Evolutionary conservation across 1,139 yeast genomes (phyloP), one percentile per base, ranked within the genome.

Genomic region (Blastobotrys buckinghamii): DNA sequence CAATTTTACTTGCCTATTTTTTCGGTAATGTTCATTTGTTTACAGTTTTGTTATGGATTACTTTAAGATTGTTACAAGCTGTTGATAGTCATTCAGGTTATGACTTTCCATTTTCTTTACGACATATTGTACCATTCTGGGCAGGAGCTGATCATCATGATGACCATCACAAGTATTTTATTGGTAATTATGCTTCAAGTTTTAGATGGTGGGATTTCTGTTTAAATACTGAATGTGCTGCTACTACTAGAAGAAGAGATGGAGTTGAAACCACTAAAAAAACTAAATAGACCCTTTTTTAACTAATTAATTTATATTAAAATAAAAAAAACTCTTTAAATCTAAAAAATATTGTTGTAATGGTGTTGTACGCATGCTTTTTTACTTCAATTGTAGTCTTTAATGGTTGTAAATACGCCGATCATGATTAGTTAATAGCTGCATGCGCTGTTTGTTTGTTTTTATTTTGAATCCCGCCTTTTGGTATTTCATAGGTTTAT

Each of bases 141-240:
- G 95, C 97, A 16, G 97, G 97, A 52, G 97, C 97, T 19, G 97
- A 87, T 61, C 97, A 90, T 68, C 97, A 90, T 65, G 97, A 90
- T 66, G 88, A 86, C 65, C 97, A 90, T 67, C 97, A 90, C 67
- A 95, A 87, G 65, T 88, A 82, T 70, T 90, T 90, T 69, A 81
- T 81, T 56, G 97, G 97, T 50, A 88, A 89, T 70, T 90, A 88
- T 66, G 94, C 97, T 19, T 84, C 95, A 49, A 81, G 92, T 34
- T 90, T 90, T 77, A 80, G 96, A 70, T 86, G 94, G 85, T 89
- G 95, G 94, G 97, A 90, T 70, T 82, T 72, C 66, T 60, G 80
- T 53, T 72, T 90, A 60, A 82, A 81, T 59, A 90, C 97, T 29
- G 55, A 58, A 35, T 58, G 61, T 24, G 53, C 57, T 48, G 83